Percentiles rank a stretch among this genome's conserved stretches.
phyloP scores from a whole-genome alignment of 768 basidiomycete species.

The Tephrocybe sp. region DNA sequence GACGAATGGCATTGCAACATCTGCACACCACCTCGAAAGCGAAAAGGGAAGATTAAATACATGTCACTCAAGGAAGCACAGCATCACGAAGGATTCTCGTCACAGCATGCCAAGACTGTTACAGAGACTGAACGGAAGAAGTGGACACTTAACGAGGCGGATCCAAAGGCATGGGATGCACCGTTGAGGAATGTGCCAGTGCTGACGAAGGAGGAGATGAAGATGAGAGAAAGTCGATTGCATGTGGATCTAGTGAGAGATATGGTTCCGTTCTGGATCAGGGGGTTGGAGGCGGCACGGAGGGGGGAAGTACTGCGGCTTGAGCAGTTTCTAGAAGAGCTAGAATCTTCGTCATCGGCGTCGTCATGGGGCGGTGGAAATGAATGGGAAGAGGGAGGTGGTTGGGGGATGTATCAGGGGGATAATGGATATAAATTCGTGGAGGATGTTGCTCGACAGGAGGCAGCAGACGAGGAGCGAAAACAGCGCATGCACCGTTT shows the following conservation, averaged over 20 bases:
- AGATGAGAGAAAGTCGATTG: slow-evolving; percentile 26
- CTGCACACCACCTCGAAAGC: slow-evolving; percentile 42
- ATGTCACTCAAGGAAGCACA: slow-evolving; percentile 24
- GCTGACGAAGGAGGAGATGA: slow-evolving; percentile 28
- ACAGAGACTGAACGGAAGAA: slow-evolving; percentile 14
- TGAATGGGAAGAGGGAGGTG: slow-evolving; percentile 14
- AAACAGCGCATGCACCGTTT: slow-evolving; percentile 50
- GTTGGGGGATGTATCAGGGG: slow-evolving; percentile 5
- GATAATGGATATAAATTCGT: slow-evolving; percentile 36
- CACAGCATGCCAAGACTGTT: slow-evolving; percentile 18
- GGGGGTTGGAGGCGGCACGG: slow-evolving; percentile 47
- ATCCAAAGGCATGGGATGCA: slow-evolving; percentile 23
- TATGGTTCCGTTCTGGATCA: slow-evolving; percentile 55
- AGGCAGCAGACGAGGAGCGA: slow-evolving; percentile 36
- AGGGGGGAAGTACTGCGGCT: slow-evolving; percentile 40
- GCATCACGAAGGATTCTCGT: slow-evolving; percentile 25
- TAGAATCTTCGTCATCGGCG: slow-evolving; percentile 24
- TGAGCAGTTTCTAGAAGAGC: slow-evolving; percentile 45
- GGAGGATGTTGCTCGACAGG: slow-evolving; percentile 43
- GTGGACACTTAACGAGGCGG: slow-evolving; percentile 17
- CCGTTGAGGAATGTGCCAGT: slow-evolving; percentile 19
- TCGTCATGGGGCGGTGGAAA: slow-evolving; percentile 18
- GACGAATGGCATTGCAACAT: slow-evolving; percentile 36
- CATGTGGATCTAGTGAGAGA: slow-evolving; percentile 48
- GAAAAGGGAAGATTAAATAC: slow-evolving; percentile 35